Base-by-base conservation (phyloP, 2,329 filamentous ascomycete species). In the Graphiopsis chlorocephala region DNA sequence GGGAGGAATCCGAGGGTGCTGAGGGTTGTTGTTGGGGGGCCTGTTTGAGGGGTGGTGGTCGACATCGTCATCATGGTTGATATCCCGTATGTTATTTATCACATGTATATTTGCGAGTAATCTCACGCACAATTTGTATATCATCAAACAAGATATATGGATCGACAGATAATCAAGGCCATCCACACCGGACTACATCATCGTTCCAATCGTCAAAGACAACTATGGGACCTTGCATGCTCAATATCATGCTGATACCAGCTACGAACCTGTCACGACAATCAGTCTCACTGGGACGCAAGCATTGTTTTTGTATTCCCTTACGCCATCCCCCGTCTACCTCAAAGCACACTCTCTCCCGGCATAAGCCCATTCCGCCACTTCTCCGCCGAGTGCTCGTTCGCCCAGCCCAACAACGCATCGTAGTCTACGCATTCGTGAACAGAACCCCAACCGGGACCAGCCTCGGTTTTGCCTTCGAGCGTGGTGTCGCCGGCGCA, bases 11-110 rank as follows among this genome's bases (percentile, higher is more conserved):
- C 84, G 0, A 67, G 71, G 45, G 26, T 80, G 17, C 78, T 84
- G 58, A 79, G 77, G 17, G 73, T 85, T 64, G 77, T 78, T 68
- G 78, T 85, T 64, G 84, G 83, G 17, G 83, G 82, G n/a, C 55
- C 52, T 48, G 35, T 45, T 45, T 45, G 38, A 45, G 38, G 4
- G 7, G 38, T 38, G 35, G 35, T 45, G 47, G 47, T 25, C 23
- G 6, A n/a, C n/a, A n/a, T n/a, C n/a, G n/a, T n/a, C n/a, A n/a
- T n/a, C n/a, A n/a, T n/a, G n/a, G n/a, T n/a, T n/a, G n/a, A n/a
- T n/a, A n/a, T n/a, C n/a, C n/a, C n/a, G n/a, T n/a, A n/a, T n/a
- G n/a, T n/a, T n/a, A n/a, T n/a, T n/a, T n/a, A n/a, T n/a, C n/a
- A n/a, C n/a, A n/a, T n/a, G n/a, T n/a, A n/a, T 17, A 6, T 4